Base-by-base conservation (phyloP, 139 green algal genomes). In the Coelastrella sp. region DNA sequence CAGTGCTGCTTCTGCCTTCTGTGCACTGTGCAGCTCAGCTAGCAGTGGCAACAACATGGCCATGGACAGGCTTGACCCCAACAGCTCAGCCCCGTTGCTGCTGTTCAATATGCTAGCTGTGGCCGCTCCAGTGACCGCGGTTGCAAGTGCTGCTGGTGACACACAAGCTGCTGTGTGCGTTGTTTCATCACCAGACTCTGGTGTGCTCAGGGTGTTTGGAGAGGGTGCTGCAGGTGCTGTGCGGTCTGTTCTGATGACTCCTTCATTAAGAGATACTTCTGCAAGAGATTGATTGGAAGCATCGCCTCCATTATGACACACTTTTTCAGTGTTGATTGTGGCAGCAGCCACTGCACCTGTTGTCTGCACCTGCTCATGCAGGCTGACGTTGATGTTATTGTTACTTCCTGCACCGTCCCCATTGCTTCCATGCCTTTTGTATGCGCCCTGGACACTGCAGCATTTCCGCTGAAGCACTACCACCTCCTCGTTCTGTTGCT, bases 1-100 rank as follows among this genome's bases (percentile, higher is more conserved):
- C n/a, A 86, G n/a, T 49, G 59, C n/a, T 22, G n/a, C 81, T 35
- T 74, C 81, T 20, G 58, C 63, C 81, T 86, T 59, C 59, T 86
- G 59, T 24, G 81, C 81, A 6, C n/a, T 73, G 57, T 74, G 22
- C 59, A 86, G 27, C 65, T 87, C 24, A 57, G 14, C 7, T 15
- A 87, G 8, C 65, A 87, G 35, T 35, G 65, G 63, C 82, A 66
- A 0, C 82, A 87, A 25, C 82, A 87, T 19, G 6, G 65, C 82
- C 82, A 78, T 27, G n/a, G 19, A 57, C 27, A 87, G 63, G 17
- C 27, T 15, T 8, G 82, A 79, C 4, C 82, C 65, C 82, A 87
- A 49, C 82, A 79, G 82, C 63, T 87, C 82, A 56, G 82, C 24
- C 20, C 65, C 4, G 65, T 20, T 78, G 63, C 82, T 65, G 63